phyloP scores from a whole-genome alignment of 2,329 filamentous ascomycete genomes.

The Pseudogymnoascus sp. region DNA sequence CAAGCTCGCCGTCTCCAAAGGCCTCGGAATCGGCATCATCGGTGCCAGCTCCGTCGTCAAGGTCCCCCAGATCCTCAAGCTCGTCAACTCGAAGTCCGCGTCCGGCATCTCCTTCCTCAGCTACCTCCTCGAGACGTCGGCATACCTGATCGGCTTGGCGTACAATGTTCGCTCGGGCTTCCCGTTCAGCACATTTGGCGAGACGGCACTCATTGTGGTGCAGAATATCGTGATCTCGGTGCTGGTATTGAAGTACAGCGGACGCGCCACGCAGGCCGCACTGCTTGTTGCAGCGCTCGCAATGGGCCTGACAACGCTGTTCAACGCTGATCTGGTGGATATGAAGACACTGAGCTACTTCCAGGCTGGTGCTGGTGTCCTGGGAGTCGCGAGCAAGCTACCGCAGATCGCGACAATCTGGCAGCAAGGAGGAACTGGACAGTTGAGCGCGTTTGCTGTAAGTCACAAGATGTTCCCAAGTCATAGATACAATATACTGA shows the following conservation, averaged over 20 bases:
- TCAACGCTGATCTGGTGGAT: constrained; percentile 60
- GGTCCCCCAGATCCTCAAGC: constrained; percentile 92
- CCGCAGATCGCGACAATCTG: constrained; percentile 89
- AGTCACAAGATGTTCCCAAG: constrained; percentile 32
- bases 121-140: constrained; percentile 84
- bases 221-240: constrained; percentile 89
- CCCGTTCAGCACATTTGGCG: constrained; percentile 94
- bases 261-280: constrained; percentile 60
- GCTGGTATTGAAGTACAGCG: constrained; percentile 77
- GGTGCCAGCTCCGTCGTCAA: constrained; percentile 87
- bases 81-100: constrained; percentile 71
- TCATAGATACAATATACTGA: background rate
- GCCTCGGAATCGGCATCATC: constrained; percentile 87
- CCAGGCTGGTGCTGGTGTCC: constrained; percentile 74
- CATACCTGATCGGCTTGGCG: constrained; percentile 80
- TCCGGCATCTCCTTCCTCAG: constrained; percentile 81
- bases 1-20: constrained; percentile 87
- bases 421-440: constrained; percentile 79
- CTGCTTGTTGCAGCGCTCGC: constrained; percentile 73
- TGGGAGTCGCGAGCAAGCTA: constrained; percentile 84
- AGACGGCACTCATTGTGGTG: constrained; percentile 82
- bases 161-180: constrained; percentile 90
- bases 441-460: constrained; percentile 94
- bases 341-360: constrained; percentile 45
- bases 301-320: constrained; percentile 61